Base-by-base conservation (phyloP, 441 rosid species). In the Capsella rubella region DNA sequence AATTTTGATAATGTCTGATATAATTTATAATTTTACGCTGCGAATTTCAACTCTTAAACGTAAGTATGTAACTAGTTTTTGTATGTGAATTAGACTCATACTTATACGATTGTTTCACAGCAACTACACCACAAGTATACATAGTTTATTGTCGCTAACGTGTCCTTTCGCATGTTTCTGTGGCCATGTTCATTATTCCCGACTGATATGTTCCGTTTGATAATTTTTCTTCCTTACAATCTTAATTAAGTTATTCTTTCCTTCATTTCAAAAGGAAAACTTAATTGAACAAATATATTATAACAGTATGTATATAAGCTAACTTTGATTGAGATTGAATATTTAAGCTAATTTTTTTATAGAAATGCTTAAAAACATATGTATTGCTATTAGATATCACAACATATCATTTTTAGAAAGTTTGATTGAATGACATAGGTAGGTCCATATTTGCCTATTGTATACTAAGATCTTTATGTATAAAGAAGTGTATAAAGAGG, bases 371-470 rank as follows among this genome's bases (percentile, higher is more conserved):
- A 39, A 7, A 16, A 58, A 56, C 12, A 9, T 56, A 6, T 3
- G 4, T 54, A 29, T 29, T 54, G 8, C 18, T 29, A 14, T 45
- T 3, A 56, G 15, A 31, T 9, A 15, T 15, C 8, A 15, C 27
- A 56, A 31, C 63, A 18, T 16, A 58, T 8, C 53, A 42, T 43
- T 8, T 69, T 25, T 46, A 34, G 42, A 45, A 60, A 71, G 42
- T 42, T 8, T 35, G 49, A 37, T 35, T 59, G 12, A 60, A 8
- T 10, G 42, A 9, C 28, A 2, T 31, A 62, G 2, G 39, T 63
- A 63, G 55, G 69, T 55, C 18, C 29, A 54, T 27, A 8, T 35
- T 9, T 53, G 55, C 8, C 25, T 18, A 39, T 32, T 21, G 56
- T 53, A 52, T 61, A 3, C 8, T 50, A 35, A 46, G 14, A 59